These are phyloP conservation scores for Sporothrix schenckii DNA, from an alignment of 2,329 filamentous ascomycete species.

Conservation along the genomic window DNA sequence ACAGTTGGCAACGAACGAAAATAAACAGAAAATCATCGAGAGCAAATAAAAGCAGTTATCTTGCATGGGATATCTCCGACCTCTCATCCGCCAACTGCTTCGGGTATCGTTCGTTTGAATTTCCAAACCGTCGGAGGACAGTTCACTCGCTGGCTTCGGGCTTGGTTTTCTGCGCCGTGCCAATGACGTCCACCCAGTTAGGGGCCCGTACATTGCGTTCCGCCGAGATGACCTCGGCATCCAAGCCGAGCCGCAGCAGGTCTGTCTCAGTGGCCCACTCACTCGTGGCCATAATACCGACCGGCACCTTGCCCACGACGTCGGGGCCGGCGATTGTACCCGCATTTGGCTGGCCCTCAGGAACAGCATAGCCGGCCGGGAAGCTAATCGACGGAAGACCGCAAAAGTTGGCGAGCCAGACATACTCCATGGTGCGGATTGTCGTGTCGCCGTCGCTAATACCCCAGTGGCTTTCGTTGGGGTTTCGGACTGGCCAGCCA, in stretches of 20 bases:
- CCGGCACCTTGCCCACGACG: slow-evolving; percentile 50
- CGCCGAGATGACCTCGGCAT: slow-evolving; percentile 49
- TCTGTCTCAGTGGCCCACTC: slow-evolving; percentile 58
- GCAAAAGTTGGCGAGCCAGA: slow-evolving; percentile 57
- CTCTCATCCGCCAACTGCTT: neutral
- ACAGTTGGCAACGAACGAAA: neutral
- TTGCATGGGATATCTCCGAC: neutral
- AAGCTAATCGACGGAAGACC: slow-evolving; percentile 52
- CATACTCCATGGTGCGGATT: slow-evolving; percentile 53
- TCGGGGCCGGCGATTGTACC: slow-evolving; percentile 43
- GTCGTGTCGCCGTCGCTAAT: slow-evolving; percentile 53
- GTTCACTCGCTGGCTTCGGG: neutral
- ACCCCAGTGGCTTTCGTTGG: slow-evolving; percentile 47
- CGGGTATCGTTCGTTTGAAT: neutral
- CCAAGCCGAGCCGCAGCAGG: slow-evolving; percentile 53
- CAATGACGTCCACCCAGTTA: slow-evolving; percentile 53
- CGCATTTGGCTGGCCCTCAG: slow-evolving; percentile 42
- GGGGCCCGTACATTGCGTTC: slow-evolving; percentile 44
- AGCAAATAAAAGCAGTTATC: neutral
- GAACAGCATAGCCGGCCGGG: slow-evolving; percentile 51
- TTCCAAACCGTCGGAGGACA: no score
- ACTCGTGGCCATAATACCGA: slow-evolving; percentile 59
- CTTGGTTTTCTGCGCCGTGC: slow-evolving; percentile 16
- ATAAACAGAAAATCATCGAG: neutral
- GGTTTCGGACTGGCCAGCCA: slow-evolving; percentile 49